A percentile compares a stretch with the other conserved stretches of the same genome.
phyloP scores from a whole-genome alignment of 2,329 filamentous ascomycete genomes.

The Penicillium digitatum region DNA sequence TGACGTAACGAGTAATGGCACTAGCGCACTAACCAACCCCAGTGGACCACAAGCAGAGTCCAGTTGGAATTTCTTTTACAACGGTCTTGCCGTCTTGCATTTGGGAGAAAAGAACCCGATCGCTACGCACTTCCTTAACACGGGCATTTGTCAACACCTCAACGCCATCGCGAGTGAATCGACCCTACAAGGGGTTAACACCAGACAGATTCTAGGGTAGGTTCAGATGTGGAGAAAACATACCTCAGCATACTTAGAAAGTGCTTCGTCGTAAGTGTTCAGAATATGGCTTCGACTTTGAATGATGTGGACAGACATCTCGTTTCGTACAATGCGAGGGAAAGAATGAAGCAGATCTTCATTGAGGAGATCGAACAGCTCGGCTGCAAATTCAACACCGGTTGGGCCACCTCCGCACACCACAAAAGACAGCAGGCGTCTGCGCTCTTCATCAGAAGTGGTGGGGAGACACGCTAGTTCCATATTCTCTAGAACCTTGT shows the following conservation, averaged over 20 bases:
- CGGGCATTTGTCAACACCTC: constrained; percentile 89
- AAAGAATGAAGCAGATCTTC: constrained; percentile 84
- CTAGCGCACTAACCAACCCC: constrained; percentile 59
- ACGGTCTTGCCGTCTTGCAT: constrained; percentile 69
- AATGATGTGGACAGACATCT: constrained; percentile 96
- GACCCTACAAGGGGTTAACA: constrained; percentile 46
- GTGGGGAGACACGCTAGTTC: constrained; percentile 91
- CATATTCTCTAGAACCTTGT: constrained; percentile 81
- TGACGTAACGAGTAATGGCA: not conserved
- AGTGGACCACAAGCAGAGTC: constrained; percentile 97
- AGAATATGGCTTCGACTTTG: constrained; percentile 92
- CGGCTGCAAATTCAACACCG: constrained; percentile 94
- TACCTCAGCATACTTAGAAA: constrained; percentile 84
- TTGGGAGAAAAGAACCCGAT: constrained; percentile 87
- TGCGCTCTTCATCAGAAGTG: constrained; percentile 80
- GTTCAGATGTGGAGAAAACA: not conserved
- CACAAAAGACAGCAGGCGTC: constrained; percentile 88
- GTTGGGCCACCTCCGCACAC: constrained; percentile 92
- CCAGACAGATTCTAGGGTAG: not conserved
- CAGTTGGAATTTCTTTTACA: constrained; percentile 92
- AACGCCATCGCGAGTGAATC: constrained; percentile 86
- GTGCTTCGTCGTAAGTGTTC: constrained; percentile 94
- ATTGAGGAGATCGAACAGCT: constrained; percentile 92
- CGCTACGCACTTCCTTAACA: constrained; percentile 78
- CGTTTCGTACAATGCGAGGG: constrained; percentile 85